phyloP scores from a whole-genome alignment of 169 alveolate species.

The Theileria luwenshuni region DNA sequence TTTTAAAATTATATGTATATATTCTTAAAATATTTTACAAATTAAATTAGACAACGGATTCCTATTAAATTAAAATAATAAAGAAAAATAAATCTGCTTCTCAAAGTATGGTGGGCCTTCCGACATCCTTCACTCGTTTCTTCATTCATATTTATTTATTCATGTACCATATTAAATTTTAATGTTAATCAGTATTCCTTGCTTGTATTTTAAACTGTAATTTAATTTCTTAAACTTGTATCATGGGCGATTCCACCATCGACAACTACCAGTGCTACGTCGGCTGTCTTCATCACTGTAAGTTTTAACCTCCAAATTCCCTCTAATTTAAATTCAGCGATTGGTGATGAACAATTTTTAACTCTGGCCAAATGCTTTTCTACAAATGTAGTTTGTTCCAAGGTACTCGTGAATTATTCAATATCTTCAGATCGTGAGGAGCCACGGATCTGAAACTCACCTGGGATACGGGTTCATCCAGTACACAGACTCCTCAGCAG shows the following conservation, averaged over 20 bases:
- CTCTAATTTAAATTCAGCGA: constrained; percentile 21
- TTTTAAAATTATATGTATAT: not conserved
- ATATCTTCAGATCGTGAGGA: constrained; percentile 23
- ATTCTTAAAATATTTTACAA: not conserved
- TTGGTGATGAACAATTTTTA: constrained; percentile 65
- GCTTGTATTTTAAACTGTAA: not conserved
- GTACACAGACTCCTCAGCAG: constrained; percentile 39
- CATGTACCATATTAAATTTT: not conserved
- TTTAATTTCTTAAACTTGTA: not conserved
- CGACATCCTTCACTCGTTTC: too few species aligned
- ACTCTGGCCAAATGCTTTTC: constrained; percentile 68
- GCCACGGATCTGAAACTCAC: constrained; percentile 49
- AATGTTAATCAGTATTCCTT: not conserved
- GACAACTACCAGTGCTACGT: constrained; percentile 65
- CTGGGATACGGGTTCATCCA: constrained; percentile 69
- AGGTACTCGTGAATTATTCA: constrained; percentile 17
- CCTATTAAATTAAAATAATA: too few species aligned
- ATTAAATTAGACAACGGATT: too few species aligned
- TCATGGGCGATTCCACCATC: constrained; percentile 40
- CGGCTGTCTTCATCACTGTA: constrained; percentile 64
- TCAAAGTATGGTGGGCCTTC: too few species aligned
- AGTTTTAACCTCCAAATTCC: not conserved
- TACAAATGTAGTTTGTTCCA: constrained; percentile 50
- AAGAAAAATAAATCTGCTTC: too few species aligned
- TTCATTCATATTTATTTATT: too few species aligned